Percentiles rank a stretch among this genome's conserved stretches.
Evolutionary conservation across 805 yeast species (phyloP).

Genomic region (Yamadazyma phyllophila): DNA sequence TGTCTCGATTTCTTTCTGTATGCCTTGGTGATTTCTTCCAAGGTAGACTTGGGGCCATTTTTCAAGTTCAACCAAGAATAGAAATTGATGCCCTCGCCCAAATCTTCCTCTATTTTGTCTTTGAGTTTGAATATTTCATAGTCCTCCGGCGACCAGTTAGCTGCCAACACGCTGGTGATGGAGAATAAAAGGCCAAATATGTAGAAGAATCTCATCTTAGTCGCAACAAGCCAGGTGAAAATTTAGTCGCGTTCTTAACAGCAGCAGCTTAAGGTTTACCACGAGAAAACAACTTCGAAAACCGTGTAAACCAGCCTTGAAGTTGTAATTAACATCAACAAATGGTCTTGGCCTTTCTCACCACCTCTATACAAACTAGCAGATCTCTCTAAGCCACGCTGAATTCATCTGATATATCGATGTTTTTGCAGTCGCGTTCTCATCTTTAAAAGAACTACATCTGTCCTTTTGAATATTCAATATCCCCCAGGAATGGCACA

Average conservation of each 20-base stretch:
- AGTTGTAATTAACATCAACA: no score
- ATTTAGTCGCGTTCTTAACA: background rate
- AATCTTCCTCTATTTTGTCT: conserved; percentile 58
- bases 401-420: background rate
- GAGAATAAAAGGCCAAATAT: conserved; percentile 3
- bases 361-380: background rate
- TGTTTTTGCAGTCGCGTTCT: conserved; percentile 4
- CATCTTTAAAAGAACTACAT: background rate
- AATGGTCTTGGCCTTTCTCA: no score
- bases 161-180: conserved; percentile 20
- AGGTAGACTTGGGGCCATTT: conserved; percentile 43
- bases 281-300: no score
- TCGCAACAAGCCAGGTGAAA: background rate
- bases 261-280: no score
- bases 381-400: no score
- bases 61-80: conserved; percentile 64
- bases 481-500: conserved; percentile 22
- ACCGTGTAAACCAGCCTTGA: no score
- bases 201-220: conserved; percentile 2
- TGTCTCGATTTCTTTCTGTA: conserved; percentile 68
- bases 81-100: conserved; percentile 61
- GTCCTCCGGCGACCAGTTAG: conserved; percentile 63
- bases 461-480: background rate
- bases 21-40: conserved; percentile 58
- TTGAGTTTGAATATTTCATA: conserved; percentile 76